Conservation (phyloP, 208 protist species). For the Tritrichomonas musculus region DNA sequence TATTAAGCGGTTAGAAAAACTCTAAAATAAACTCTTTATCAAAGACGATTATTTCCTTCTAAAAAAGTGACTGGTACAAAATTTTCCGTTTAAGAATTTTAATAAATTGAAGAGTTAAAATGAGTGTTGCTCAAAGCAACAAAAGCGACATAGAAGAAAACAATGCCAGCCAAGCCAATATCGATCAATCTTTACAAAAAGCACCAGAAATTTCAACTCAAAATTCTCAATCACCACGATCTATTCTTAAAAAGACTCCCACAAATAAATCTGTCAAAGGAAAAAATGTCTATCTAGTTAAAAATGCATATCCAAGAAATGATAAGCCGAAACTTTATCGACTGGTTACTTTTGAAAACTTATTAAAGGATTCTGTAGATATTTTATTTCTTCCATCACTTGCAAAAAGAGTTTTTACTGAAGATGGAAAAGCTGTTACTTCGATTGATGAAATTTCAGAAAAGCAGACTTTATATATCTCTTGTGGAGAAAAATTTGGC, state of each 20-base stretch:
- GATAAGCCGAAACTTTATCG: not conserved
- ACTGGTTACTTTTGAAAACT: not conserved
- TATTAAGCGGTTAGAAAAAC: no score
- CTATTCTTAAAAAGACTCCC: not conserved
- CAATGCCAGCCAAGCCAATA: no score
- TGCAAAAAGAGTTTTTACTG: not conserved
- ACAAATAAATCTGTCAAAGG: not conserved
- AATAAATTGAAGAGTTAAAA: no score
- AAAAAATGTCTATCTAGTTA: not conserved
- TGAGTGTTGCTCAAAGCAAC: no score
- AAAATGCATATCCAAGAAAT: slow-evolving; percentile 4
- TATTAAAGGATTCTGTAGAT: not conserved
- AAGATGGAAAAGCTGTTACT: not conserved
- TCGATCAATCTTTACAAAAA: no score
- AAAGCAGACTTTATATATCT: not conserved
- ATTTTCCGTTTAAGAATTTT: no score
- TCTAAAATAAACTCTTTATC: no score
- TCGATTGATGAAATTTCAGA: not conserved
- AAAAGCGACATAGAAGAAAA: no score
- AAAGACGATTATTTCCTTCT: no score
- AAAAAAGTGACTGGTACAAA: no score
- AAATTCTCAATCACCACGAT: no score
- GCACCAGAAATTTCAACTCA: no score
- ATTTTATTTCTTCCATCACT: not conserved
- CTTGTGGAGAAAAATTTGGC: not conserved